A percentile compares a stretch with the other conserved stretches of the same genome.
These are phyloP conservation scores for Syzygium syzygioides DNA, from an alignment of 441 rosid genomes.

Conservation along the genomic window DNA sequence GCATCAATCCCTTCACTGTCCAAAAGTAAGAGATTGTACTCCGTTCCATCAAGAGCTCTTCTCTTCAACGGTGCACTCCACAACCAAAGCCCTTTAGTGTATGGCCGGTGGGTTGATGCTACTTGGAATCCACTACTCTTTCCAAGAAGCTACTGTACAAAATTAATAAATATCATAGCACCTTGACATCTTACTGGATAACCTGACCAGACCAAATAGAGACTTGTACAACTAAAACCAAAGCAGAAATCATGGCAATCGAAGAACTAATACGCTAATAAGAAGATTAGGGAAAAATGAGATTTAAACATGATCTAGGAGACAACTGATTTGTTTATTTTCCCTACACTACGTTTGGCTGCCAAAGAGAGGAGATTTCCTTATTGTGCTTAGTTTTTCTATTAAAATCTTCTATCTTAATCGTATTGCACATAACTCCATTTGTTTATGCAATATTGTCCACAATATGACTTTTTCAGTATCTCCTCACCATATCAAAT, in stretches of 20 bases:
- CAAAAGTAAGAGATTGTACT: constrained; percentile 78
- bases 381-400: neutral
- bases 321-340: neutral
- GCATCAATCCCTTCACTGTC: constrained; percentile 99
- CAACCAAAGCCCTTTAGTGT: constrained; percentile 98
- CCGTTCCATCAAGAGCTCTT: constrained; percentile 90
- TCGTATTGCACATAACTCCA: neutral
- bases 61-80: constrained; percentile 95
- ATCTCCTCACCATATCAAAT: neutral
- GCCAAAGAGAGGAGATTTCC: neutral
- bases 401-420: neutral
- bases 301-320: neutral
- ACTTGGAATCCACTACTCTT: constrained; percentile 97
- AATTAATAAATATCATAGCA: neutral
- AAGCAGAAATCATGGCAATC: neutral
- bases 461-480: neutral
- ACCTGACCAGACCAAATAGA: neutral
- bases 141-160: constrained; percentile 77
- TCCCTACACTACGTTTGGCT: neutral
- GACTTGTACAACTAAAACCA: neutral
- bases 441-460: neutral
- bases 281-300: neutral
- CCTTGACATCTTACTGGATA: neutral
- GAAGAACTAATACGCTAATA: neutral
- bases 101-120: constrained; percentile 89